Evolutionary conservation across 352 stramenopile species (phyloP).

Genomic region (Phytophthora fragariaefolia): DNA sequence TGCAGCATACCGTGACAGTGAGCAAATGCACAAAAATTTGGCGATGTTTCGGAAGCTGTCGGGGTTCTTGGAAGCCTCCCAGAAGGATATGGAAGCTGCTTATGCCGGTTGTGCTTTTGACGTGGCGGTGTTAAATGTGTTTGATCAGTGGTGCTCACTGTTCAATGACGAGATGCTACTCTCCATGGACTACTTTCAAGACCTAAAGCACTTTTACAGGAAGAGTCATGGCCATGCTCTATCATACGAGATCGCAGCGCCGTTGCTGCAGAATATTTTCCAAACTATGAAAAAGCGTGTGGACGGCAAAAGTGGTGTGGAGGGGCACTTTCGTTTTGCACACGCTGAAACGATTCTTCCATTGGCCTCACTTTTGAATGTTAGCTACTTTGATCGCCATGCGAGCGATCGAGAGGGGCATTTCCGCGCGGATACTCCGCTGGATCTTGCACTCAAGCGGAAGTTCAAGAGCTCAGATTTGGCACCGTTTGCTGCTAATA

Average conservation of each 20-base stretch:
- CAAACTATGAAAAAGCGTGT: conserved; percentile 56
- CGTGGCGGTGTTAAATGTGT: conserved; percentile 53
- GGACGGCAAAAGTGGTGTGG: conserved; percentile 39
- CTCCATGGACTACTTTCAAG: conserved; percentile 88
- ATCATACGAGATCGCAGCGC: conserved; percentile 76
- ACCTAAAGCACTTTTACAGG: conserved; percentile 89
- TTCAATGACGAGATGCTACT: conserved; percentile 70
- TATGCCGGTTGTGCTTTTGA: conserved; percentile 87
- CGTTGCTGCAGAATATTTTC: conserved; percentile 73
- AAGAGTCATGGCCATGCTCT: conserved; percentile 81
- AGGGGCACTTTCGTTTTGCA: conserved; percentile 85
- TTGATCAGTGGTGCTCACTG: conserved; percentile 72
- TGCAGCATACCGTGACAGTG: conserved; percentile 52
- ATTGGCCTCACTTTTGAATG: conserved; percentile 72
- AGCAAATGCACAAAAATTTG: conserved; percentile 64
- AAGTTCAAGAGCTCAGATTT: conserved; percentile 67
- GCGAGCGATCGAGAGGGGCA: conserved; percentile 61
- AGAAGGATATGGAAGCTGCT: conserved; percentile 77
- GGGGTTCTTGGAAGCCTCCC: conserved; percentile 27
- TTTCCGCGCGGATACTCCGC: conserved; percentile 63
- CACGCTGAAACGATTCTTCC: conserved; percentile 87
- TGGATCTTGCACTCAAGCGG: conserved; percentile 52
- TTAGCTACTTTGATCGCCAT: conserved; percentile 74
- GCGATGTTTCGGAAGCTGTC: conserved; percentile 47
- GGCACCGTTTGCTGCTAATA: conserved; percentile 81